Evolutionary conservation across 108 stramenopile genomes (phyloP).

Genomic region (Skeletonema marinoi): DNA sequence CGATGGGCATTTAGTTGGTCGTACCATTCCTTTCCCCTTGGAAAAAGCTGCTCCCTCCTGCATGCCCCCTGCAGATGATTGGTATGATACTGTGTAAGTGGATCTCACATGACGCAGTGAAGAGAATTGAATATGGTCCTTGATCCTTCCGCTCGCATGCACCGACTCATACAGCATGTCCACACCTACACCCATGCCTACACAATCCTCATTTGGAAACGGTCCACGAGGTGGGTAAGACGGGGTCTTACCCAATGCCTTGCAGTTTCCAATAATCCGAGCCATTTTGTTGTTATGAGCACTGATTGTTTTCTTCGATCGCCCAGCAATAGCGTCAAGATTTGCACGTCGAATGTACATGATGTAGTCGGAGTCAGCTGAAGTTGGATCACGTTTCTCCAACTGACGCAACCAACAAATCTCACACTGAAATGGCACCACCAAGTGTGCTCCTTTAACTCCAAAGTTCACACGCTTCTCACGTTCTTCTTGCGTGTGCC

Average conservation of each 20-base stretch:
- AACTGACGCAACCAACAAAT: slow-evolving; percentile 48
- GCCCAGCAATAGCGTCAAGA: slow-evolving; percentile 42
- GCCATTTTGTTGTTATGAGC: not conserved
- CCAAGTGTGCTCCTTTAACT: slow-evolving; percentile 39
- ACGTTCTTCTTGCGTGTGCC: not conserved
- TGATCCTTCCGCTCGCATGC: slow-evolving; percentile 6
- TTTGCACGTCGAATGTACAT: slow-evolving; percentile 42
- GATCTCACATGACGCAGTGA: slow-evolving; percentile 26
- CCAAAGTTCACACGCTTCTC: not conserved
- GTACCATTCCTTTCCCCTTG: not conserved
- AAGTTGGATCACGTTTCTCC: not conserved
- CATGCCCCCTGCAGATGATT: slow-evolving; percentile 12
- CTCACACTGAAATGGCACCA: slow-evolving; percentile 54
- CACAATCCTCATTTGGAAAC: slow-evolving; percentile 27
- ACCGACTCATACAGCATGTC: slow-evolving; percentile 30
- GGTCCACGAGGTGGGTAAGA: slow-evolving; percentile 9
- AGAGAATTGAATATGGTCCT: slow-evolving; percentile 20
- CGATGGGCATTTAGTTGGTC: not conserved
- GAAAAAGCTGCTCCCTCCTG: slow-evolving; percentile 19
- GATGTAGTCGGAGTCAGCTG: not conserved
- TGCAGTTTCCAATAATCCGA: not conserved
- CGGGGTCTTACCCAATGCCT: slow-evolving; percentile 3
- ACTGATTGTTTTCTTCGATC: not conserved
- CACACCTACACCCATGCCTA: slow-evolving; percentile 36
- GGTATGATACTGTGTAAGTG: not conserved